A percentile compares a stretch with the other conserved stretches of the same genome.
phyloP scores from a whole-genome alignment of 352 stramenopile genomes.

The Globisporangium recalcitrans region DNA sequence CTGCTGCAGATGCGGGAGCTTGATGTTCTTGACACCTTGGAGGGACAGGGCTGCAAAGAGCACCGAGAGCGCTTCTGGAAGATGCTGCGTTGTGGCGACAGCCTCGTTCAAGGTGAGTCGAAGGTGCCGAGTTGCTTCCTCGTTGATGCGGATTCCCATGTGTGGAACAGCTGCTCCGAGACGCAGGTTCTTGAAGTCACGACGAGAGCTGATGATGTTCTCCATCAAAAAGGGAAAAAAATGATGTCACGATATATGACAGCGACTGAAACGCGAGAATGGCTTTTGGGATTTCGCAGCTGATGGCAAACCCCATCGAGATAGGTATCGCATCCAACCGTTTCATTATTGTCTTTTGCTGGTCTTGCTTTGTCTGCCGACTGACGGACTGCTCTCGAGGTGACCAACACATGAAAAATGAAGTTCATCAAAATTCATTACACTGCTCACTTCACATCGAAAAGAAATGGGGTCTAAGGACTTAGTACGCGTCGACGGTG shows the following conservation, averaged over 20 bases:
- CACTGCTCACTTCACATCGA: slow-evolving; percentile 22
- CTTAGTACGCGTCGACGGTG: slow-evolving; percentile 26
- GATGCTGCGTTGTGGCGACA: background rate
- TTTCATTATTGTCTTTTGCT: background rate
- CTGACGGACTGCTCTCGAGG: background rate
- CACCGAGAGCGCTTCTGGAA: background rate
- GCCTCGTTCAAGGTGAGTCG: background rate
- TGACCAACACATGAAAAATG: background rate
- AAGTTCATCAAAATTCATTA: slow-evolving; percentile 2
- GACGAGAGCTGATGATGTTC: background rate
- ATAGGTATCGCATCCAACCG: background rate
- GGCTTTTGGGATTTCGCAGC: too few relatives aligned
- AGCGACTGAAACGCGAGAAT: too few relatives aligned
- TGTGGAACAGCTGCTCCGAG: background rate
- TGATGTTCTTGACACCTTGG: background rate
- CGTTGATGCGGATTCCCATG: background rate
- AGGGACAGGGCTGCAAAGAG: background rate
- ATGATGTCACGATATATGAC: too few relatives aligned
- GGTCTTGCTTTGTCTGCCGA: background rate
- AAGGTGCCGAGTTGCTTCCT: background rate
- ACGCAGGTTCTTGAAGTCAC: background rate
- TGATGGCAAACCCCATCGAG: too few relatives aligned
- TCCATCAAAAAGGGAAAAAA: too few relatives aligned
- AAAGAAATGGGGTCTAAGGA: slow-evolving; percentile 12
- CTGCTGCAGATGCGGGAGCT: background rate